phyloP scores from a whole-genome alignment of 2,329 filamentous ascomycete genomes.

The Teratosphaeria pseudoeucalypti region DNA sequence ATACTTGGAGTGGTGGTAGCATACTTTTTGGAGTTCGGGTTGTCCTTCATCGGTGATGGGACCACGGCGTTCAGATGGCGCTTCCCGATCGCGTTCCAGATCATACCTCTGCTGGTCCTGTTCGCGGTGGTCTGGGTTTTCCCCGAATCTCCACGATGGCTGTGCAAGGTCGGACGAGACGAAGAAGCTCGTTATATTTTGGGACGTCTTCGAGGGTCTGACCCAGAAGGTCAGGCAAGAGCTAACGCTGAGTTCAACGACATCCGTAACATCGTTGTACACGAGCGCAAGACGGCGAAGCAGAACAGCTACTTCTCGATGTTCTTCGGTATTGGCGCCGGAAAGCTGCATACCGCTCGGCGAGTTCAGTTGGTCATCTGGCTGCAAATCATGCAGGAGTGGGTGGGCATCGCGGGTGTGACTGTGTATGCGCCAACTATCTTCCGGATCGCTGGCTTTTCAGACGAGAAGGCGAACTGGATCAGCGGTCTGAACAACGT shows the following conservation, averaged over 20 bases:
- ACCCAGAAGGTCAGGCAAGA: constrained; percentile 24
- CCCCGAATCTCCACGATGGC: constrained; percentile 56
- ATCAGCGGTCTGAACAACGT: constrained; percentile 32
- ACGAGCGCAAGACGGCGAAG: constrained; percentile 39
- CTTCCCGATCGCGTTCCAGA: constrained; percentile 62
- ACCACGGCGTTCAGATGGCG: constrained; percentile 35
- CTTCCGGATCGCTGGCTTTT: constrained; percentile 25
- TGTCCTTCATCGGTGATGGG: constrained; percentile 13
- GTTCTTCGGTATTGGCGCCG: constrained; percentile 22
- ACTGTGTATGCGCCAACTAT: constrained; percentile 29
- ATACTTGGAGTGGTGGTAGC: constrained; percentile 52
- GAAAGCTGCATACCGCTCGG: constrained; percentile 25
- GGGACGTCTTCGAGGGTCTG: constrained; percentile 48
- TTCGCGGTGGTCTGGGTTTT: constrained; percentile 53
- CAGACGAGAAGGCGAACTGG: constrained; percentile 30
- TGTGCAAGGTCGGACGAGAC: constrained; percentile 55
- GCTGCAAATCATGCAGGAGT: constrained; percentile 32
- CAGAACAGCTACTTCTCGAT: constrained; percentile 23
- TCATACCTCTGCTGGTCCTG: constrained; percentile 50
- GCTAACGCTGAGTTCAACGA: constrained; percentile 58
- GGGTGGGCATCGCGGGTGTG: constrained; percentile 19
- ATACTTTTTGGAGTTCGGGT: constrained; percentile 30
- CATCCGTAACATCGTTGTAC: constrained; percentile 51
- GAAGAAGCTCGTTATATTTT: constrained; percentile 60
- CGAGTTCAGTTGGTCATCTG: constrained; percentile 30